phyloP scores from a whole-genome alignment of 345 rosid species.

The Cardiospermum halicacabum region DNA sequence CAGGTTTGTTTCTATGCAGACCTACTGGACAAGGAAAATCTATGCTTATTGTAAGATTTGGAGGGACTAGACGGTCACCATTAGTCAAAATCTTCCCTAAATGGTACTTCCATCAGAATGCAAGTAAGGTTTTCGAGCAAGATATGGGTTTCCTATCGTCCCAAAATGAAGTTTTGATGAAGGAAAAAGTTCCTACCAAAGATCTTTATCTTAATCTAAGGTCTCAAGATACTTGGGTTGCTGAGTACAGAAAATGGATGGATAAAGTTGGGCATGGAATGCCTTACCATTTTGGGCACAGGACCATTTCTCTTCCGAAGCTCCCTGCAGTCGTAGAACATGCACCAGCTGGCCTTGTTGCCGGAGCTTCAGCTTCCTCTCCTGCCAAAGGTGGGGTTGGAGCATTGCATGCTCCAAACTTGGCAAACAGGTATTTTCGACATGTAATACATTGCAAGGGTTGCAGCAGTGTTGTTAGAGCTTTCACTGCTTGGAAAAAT shows the following conservation, averaged over 20 bases:
- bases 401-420: constrained; percentile 73
- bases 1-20: constrained; percentile 82
- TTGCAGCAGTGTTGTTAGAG: constrained; percentile 55
- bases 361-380: constrained; percentile 58
- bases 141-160: constrained; percentile 96
- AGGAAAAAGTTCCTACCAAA: constrained; percentile 81
- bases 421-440: constrained; percentile 74
- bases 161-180: constrained; percentile 73
- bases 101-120: constrained; percentile 89
- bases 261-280: constrained; percentile 96
- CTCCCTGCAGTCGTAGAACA: constrained; percentile 81
- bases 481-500: constrained; percentile 60
- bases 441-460: constrained; percentile 87
- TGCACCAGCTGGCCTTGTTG: constrained; percentile 84
- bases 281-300: constrained; percentile 90
- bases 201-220: constrained; percentile 64
- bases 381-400: constrained; percentile 85
- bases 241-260: constrained; percentile 96
- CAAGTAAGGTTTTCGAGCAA: constrained; percentile 82
- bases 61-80: constrained; percentile 54
- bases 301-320: constrained; percentile 59
- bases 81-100: constrained; percentile 51
- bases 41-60: constrained; percentile 90
- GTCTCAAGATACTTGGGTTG: constrained; percentile 90
- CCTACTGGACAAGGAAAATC: constrained; percentile 97